These are phyloP conservation scores for Salix suchowensis DNA, from an alignment of 345 rosid species.

Conservation along the genomic window DNA sequence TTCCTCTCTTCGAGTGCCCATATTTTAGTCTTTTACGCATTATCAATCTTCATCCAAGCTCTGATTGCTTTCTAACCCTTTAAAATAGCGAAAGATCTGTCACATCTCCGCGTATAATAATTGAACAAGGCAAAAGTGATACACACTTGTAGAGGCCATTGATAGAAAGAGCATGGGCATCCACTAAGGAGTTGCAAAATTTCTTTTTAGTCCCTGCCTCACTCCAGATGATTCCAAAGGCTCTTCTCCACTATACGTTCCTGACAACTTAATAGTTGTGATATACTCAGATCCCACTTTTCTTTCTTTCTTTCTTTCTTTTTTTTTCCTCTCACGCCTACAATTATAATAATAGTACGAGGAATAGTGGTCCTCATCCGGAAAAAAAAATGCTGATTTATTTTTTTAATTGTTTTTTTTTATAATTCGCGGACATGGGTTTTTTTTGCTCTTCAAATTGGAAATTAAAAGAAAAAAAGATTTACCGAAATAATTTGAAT, in stretches of 20 bases:
- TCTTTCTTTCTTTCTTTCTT: accelerated
- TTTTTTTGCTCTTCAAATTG: too few relatives aligned
- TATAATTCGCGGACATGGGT: too few relatives aligned
- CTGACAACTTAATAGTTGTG: background rate
- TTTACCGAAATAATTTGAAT: too few relatives aligned
- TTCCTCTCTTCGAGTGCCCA: background rate
- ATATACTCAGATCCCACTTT: background rate
- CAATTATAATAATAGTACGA: background rate
- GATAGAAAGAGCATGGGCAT: background rate
- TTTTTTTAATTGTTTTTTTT: too few relatives aligned
- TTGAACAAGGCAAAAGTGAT: background rate
- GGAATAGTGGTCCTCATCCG: too few relatives aligned
- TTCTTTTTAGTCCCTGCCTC: background rate
- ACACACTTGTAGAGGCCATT: background rate
- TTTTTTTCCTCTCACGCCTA: background rate
- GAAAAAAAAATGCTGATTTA: too few relatives aligned
- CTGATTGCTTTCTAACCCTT: background rate
- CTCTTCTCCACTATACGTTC: background rate
- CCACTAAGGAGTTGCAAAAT: background rate
- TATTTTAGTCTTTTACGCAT: background rate
- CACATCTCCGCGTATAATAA: background rate
- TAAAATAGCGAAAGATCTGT: background rate
- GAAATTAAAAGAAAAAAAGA: too few relatives aligned
- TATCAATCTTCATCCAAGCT: background rate
- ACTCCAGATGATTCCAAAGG: background rate